phyloP scores from a whole-genome alignment of 768 basidiomycete species.

The Mycena maculata region DNA sequence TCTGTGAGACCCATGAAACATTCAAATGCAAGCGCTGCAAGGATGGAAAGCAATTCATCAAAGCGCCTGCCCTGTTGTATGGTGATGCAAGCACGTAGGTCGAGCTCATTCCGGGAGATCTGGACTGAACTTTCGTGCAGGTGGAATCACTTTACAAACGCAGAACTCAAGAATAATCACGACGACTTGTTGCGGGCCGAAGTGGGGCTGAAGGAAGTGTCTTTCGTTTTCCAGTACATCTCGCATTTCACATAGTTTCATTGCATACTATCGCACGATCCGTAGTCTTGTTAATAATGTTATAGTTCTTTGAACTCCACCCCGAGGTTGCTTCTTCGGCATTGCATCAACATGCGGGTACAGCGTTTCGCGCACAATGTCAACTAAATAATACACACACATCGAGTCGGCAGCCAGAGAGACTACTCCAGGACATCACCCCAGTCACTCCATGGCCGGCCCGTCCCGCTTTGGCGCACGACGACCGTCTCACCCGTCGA shows the following conservation, averaged over 20 bases:
- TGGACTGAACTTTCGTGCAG: conserved; percentile 51
- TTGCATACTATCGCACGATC: conserved; percentile 17
- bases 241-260: conserved; percentile 66
- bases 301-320: background rate
- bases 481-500: conserved; percentile 80
- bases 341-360: background rate
- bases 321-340: too few relatives aligned
- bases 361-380: background rate
- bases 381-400: background rate
- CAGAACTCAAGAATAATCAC: conserved; percentile 89
- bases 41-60: conserved; percentile 85
- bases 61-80: conserved; percentile 88
- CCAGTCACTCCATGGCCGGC: conserved; percentile 83
- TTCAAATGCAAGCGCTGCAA: conserved; percentile 96
- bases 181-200: conserved; percentile 96
- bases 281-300: background rate
- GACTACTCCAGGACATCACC: conserved; percentile 66
- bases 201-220: conserved; percentile 83
- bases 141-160: conserved; percentile 98
- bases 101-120: conserved; percentile 3
- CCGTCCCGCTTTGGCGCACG: conserved; percentile 71
- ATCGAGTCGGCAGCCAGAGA: background rate
- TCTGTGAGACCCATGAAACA: conserved; percentile 96
- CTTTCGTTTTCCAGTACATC: conserved; percentile 96
- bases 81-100: conserved; percentile 98